These are phyloP conservation scores for Penicillium psychrosexuale DNA, from an alignment of 2,329 filamentous ascomycete genomes.

Conservation along the genomic window DNA sequence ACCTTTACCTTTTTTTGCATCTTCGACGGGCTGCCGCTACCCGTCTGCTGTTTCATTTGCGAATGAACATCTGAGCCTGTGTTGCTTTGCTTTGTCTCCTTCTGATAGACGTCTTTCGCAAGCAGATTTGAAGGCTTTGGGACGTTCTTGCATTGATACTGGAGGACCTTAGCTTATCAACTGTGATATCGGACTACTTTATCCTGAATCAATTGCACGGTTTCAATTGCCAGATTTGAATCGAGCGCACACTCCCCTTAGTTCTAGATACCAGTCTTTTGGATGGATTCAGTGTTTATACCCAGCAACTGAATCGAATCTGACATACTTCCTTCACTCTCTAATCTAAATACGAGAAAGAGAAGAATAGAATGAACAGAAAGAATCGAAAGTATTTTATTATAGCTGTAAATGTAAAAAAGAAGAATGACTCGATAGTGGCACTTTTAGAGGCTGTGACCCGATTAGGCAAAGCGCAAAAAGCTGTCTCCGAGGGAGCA, in stretches of 20 bases:
- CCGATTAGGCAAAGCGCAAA: conserved; percentile 27
- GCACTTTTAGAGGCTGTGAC: conserved; percentile 5
- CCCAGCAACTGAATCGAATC: conserved; percentile 4
- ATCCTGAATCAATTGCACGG: conserved; percentile 6
- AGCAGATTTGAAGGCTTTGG: neutral
- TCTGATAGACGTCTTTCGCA: conserved; percentile 5
- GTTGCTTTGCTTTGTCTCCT: neutral
- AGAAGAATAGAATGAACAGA: neutral
- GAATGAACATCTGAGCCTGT: neutral
- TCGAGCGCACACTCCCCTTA: neutral
- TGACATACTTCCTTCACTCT: conserved; percentile 8
- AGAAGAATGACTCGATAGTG: neutral
- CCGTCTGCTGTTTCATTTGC: neutral
- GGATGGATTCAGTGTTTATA: neutral
- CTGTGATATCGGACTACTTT: neutral
- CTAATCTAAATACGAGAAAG: neutral
- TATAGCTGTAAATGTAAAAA: neutral
- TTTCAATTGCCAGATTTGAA: neutral
- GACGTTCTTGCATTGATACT: conserved; percentile 1
- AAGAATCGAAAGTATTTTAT: neutral
- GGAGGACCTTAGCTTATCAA: neutral
- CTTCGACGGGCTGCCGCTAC: conserved; percentile 9
- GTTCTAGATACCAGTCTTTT: conserved; percentile 3
- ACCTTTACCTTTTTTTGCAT: conserved; percentile 6
- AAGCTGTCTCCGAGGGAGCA: conserved; percentile 22